A percentile compares a stretch with the other conserved stretches of the same genome.
phyloP scores from a whole-genome alignment of 768 basidiomycete species.

The Mycena chlorophos region DNA sequence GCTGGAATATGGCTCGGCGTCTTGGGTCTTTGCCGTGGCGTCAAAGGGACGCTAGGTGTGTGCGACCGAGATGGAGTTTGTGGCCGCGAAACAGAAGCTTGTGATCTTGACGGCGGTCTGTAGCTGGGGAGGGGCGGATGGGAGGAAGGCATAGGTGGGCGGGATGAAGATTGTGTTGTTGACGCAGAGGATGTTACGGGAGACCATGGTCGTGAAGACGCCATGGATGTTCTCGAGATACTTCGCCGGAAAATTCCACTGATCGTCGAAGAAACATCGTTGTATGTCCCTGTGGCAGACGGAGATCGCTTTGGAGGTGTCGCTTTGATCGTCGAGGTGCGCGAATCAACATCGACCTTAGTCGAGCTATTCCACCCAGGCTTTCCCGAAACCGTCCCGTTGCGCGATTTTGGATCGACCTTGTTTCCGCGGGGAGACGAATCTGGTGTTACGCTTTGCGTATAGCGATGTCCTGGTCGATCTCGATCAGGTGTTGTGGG shows the following conservation, averaged over 20 bases:
- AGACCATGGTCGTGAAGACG: slow-evolving; percentile 80
- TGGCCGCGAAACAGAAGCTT: slow-evolving; percentile 25
- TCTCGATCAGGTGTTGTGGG: slow-evolving; percentile 61
- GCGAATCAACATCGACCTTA: slow-evolving; percentile 65
- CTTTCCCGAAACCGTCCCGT: slow-evolving; percentile 32
- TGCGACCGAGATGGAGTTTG: slow-evolving; percentile 40
- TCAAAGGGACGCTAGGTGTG: slow-evolving; percentile 38
- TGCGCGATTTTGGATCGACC: slow-evolving; percentile 44
- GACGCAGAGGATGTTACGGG: slow-evolving; percentile 72
- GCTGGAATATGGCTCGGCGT: slow-evolving; percentile 80
- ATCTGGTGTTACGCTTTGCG: slow-evolving; percentile 70
- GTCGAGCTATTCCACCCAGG: slow-evolving; percentile 84
- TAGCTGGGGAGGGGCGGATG: slow-evolving; percentile 41
- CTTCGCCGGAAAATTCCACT: slow-evolving; percentile 61
- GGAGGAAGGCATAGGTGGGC: slow-evolving; percentile 42
- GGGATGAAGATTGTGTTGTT: slow-evolving; percentile 58
- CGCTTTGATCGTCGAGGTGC: slow-evolving; percentile 45
- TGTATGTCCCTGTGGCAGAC: slow-evolving; percentile 45
- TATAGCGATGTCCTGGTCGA: slow-evolving; percentile 64
- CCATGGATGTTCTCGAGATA: slow-evolving; percentile 71
- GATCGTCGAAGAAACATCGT: slow-evolving; percentile 38
- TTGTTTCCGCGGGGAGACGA: slow-evolving; percentile 53
- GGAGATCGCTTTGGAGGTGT: slow-evolving; percentile 53
- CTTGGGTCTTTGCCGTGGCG: slow-evolving; percentile 70
- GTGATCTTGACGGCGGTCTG: slow-evolving; percentile 35